A percentile compares a stretch with the other conserved stretches of the same genome.
Evolutionary conservation across 2,329 filamentous ascomycete species (phyloP).

Genomic region (Rhinocladiella similis): DNA sequence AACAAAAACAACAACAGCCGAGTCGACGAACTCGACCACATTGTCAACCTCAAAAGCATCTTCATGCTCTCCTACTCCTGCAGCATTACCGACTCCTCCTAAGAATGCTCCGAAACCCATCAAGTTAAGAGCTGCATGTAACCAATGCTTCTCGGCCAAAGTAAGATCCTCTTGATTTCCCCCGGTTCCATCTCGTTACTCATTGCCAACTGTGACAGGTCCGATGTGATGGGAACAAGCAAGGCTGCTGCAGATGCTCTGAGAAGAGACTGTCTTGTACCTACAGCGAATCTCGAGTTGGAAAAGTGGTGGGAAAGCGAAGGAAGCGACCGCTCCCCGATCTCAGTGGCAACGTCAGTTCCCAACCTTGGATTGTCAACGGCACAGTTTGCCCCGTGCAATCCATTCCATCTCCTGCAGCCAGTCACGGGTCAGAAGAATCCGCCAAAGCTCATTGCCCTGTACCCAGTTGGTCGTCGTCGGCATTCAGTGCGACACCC

Average conservation of each 20-base stretch:
- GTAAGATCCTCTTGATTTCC: constrained; percentile 6
- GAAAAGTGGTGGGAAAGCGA: constrained; percentile 30
- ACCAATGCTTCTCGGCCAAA: constrained; percentile 30
- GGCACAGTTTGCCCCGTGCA: constrained; percentile 13
- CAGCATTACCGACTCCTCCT: constrained; percentile 9
- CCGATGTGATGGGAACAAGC: constrained; percentile 30
- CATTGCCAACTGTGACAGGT: constrained; percentile 21
- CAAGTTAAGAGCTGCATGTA: constrained; percentile 29
- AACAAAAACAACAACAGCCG: constrained; percentile 1
- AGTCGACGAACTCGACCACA: not conserved
- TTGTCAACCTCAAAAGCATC: not conserved
- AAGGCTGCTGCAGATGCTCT: constrained; percentile 27
- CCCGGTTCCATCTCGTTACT: not conserved
- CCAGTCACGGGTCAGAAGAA: constrained; percentile 22
- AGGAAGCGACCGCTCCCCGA: constrained; percentile 28
- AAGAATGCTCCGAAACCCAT: constrained; percentile 25
- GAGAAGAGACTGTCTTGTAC: constrained; percentile 28
- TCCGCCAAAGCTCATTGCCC: constrained; percentile 15
- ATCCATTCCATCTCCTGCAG: constrained; percentile 27
- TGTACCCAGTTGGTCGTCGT: constrained; percentile 18
- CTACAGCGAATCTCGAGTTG: constrained; percentile 31
- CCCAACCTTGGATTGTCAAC: constrained; percentile 20
- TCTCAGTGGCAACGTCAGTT: constrained; percentile 22
- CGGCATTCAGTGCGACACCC: constrained; percentile 16
- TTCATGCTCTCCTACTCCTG: constrained; percentile 4